phyloP scores from a whole-genome alignment of 257 asterid genomes.

The Ophiorrhiza pumila region DNA sequence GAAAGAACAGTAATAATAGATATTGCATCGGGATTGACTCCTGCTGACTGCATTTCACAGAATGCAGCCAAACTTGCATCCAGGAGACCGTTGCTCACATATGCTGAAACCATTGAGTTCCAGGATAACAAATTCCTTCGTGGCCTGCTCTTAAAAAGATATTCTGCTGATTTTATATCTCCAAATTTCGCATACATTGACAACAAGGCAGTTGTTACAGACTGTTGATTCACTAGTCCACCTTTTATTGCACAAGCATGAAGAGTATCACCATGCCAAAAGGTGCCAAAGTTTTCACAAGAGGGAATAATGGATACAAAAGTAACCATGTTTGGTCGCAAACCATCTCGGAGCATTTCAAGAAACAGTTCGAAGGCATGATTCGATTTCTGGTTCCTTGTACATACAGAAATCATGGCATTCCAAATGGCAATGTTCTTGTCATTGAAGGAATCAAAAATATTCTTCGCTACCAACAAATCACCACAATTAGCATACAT shows the following conservation, averaged over 20 bases:
- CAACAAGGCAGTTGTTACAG: constrained; percentile 49
- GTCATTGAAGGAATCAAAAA: constrained; percentile 29
- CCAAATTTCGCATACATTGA: constrained; percentile 55
- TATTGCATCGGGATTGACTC: constrained; percentile 50
- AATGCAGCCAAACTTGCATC: constrained; percentile 38
- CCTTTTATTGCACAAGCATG: constrained; percentile 45
- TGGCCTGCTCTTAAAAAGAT: constrained; percentile 30
- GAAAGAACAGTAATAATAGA: constrained; percentile 48
- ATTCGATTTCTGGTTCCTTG: constrained; percentile 31
- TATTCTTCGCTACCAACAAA: constrained; percentile 33
- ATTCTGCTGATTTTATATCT: constrained; percentile 42
- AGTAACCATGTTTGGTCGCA: constrained; percentile 45
- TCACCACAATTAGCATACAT: constrained; percentile 46
- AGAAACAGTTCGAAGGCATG: constrained; percentile 36
- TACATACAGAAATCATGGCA: constrained; percentile 52
- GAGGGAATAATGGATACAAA: constrained; percentile 62
- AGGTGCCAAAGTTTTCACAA: constrained; percentile 31
- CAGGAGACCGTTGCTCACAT: constrained; percentile 34
- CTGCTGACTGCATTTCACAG: constrained; percentile 49
- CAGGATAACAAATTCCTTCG: constrained; percentile 38
- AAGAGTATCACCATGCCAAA: constrained; percentile 32
- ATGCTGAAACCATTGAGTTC: constrained; percentile 67
- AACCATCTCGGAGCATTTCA: constrained; percentile 30
- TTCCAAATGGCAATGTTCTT: constrained; percentile 46
- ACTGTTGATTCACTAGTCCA: constrained; percentile 43